phyloP scores from a whole-genome alignment of 1,284 basidiomycete genomes.

The Sparassis latifolia region DNA sequence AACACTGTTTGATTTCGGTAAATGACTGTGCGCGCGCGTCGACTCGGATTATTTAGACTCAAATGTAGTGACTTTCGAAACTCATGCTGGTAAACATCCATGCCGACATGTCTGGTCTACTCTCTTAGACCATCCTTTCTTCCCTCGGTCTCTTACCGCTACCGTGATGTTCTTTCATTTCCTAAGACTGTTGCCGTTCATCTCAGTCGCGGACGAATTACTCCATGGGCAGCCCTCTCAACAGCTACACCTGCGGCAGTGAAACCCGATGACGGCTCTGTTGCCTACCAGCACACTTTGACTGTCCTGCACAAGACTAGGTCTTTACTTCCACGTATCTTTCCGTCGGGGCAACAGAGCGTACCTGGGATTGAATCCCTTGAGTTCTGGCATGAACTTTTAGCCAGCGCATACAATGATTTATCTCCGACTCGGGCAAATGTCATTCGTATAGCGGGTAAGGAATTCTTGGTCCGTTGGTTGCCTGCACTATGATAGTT shows the following conservation, averaged over 20 bases:
- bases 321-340: slow-evolving; percentile 32
- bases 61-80: no score
- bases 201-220: background rate
- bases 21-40: no score
- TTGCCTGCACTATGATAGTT: background rate
- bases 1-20: no score
- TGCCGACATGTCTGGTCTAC: slow-evolving; percentile 27
- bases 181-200: background rate
- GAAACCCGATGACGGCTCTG: slow-evolving; percentile 4
- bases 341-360: slow-evolving; percentile 18
- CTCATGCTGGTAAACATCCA: slow-evolving; percentile 16
- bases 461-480: slow-evolving; percentile 13
- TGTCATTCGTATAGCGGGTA: slow-evolving; percentile 41
- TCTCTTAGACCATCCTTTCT: slow-evolving; percentile 16
- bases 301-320: slow-evolving; percentile 35
- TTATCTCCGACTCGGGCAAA: slow-evolving; percentile 23
- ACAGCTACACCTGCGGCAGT: slow-evolving; percentile 1
- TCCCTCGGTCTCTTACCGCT: slow-evolving; percentile 9
- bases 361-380: slow-evolving; percentile 15
- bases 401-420: slow-evolving; percentile 29
- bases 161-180: background rate
- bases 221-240: slow-evolving; percentile 11
- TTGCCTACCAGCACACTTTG: slow-evolving; percentile 14
- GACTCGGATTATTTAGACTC: no score
- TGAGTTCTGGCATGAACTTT: slow-evolving; percentile 34